A percentile compares a stretch with the other conserved stretches of the same genome.
Evolutionary conservation across 192 early-diverging fungal species (phyloP).

Genomic region (Linnemannia elongata): DNA sequence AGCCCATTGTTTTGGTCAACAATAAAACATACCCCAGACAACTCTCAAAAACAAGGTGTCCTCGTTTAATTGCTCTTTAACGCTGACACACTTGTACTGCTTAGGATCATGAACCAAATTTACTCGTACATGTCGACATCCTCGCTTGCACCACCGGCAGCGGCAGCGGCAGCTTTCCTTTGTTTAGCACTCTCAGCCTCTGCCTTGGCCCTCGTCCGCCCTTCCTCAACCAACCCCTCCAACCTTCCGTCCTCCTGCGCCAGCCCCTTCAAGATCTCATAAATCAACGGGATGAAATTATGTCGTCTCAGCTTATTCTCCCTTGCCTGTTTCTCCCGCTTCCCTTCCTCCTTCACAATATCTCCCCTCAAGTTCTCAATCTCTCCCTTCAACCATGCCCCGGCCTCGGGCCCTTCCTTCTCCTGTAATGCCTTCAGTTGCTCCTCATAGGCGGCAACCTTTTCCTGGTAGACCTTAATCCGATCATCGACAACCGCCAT

Average conservation of each 20-base stretch:
- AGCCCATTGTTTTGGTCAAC: too few species aligned
- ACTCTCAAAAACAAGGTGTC: too few species aligned
- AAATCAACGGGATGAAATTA: slow-evolving; percentile 84
- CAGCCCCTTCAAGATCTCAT: slow-evolving; percentile 73
- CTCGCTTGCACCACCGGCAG: not conserved
- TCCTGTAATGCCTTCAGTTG: slow-evolving; percentile 63
- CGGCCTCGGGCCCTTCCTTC: slow-evolving; percentile 45
- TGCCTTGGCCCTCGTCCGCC: slow-evolving; percentile 59
- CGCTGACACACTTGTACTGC: too few species aligned
- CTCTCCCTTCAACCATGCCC: slow-evolving; percentile 65
- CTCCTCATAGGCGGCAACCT: slow-evolving; percentile 61
- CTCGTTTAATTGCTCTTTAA: too few species aligned
- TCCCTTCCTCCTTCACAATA: slow-evolving; percentile 72
- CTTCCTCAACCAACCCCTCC: slow-evolving; percentile 62
- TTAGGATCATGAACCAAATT: too few species aligned
- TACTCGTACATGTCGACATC: slow-evolving; percentile 38
- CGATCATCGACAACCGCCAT: slow-evolving; percentile 83
- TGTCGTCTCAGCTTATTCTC: slow-evolving; percentile 81
- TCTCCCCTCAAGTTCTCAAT: slow-evolving; percentile 64
- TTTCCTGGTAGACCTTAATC: slow-evolving; percentile 66
- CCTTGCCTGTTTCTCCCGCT: slow-evolving; percentile 58
- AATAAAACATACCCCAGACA: too few species aligned
- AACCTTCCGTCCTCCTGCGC: slow-evolving; percentile 69
- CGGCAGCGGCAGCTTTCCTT: slow-evolving; percentile 30
- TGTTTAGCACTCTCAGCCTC: slow-evolving; percentile 45